Base-by-base conservation (phyloP, 257 asterid genomes). In the Plantago major region DNA sequence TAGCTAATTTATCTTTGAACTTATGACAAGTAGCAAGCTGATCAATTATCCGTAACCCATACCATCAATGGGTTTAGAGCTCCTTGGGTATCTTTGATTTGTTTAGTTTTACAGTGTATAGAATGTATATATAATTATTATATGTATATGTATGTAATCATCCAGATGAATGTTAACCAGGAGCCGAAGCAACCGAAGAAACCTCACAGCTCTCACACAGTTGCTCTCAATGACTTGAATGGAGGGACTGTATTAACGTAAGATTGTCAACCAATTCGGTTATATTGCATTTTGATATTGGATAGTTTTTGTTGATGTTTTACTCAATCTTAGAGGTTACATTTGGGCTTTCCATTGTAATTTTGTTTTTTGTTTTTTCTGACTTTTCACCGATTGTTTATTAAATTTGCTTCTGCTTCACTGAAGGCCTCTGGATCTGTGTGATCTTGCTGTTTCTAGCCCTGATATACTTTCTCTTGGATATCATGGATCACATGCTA, bases 351-450 rank as follows among this genome's bases (percentile, higher is more conserved):
- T 9, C 42, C n/a, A 11, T 47, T 67, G 63, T 52, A 42, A 19
- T 33, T 30, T 57, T 60, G 56, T 54, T 47, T 63, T 18, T 16
- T 37, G 12, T 43, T 74, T 28, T 44, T 68, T 38, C 33, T 45
- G 12, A 9, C 46, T 46, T 33, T 33, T 4, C 0, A 33, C 3
- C 40, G 3, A 33, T 33, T 3, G 8, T 33, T 33, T 0, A 4
- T 33, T 33, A 33, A 33, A 33, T 33, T 33, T 33, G 42, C 51
- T 28, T 44, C 70, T 73, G 60, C 70, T 75, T 50, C 57, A 63
- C 37, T 84, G 81, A 75, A 93, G 99, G 60, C 99, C 99, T 75
- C 77, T 88, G 77, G 96, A 94, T 68, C 84, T 94, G 67, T 84
- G 90, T 58, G 97, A 93, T 69, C 73, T 84, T 26, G 76, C 70